Conservation (phyloP, 805 yeast genomes). For the Debaryomyces hansenii region DNA sequence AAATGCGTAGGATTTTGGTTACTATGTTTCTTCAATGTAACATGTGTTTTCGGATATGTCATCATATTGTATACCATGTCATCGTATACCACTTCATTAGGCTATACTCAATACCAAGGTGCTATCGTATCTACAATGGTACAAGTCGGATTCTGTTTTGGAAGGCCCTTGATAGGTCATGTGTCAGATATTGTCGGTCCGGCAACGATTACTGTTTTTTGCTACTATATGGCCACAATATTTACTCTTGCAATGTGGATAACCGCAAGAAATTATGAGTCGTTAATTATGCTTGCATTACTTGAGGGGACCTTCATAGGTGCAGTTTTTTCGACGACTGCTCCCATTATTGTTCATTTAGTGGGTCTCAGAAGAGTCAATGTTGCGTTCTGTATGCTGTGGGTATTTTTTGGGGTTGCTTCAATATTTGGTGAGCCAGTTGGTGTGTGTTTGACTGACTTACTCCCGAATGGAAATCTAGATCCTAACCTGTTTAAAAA, state of each 20-base stretch:
- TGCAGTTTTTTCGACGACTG: slow-evolving; percentile 50
- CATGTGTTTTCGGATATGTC: slow-evolving; percentile 55
- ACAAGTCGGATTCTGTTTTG: slow-evolving; percentile 51
- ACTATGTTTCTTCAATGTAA: slow-evolving; percentile 30
- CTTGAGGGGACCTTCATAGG: slow-evolving; percentile 56
- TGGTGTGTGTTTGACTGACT: slow-evolving; percentile 47
- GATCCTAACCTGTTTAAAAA: slow-evolving; percentile 44
- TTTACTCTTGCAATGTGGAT: slow-evolving; percentile 26
- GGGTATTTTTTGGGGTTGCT: slow-evolving; percentile 46
- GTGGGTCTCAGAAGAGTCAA: slow-evolving; percentile 50
- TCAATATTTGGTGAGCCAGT: slow-evolving; percentile 50
- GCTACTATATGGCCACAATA: slow-evolving; percentile 16
- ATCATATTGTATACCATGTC: slow-evolving; percentile 53
- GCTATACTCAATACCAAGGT: slow-evolving; percentile 50
- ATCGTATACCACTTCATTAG: slow-evolving; percentile 57
- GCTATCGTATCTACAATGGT: slow-evolving; percentile 55
- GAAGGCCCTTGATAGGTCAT: slow-evolving; percentile 52
- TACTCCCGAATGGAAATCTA: slow-evolving; percentile 9
- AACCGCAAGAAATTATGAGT: slow-evolving; percentile 51
- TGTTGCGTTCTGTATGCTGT: slow-evolving; percentile 46
- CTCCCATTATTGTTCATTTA: slow-evolving; percentile 48
- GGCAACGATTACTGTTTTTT: slow-evolving; percentile 33
- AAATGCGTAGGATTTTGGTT: slow-evolving; percentile 42
- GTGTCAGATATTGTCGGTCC: slow-evolving; percentile 50
- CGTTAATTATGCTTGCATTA: slow-evolving; percentile 47